These are phyloP conservation scores for Phaeotremella skinneri DNA, from an alignment of 768 basidiomycete species.

Conservation along the genomic window DNA sequence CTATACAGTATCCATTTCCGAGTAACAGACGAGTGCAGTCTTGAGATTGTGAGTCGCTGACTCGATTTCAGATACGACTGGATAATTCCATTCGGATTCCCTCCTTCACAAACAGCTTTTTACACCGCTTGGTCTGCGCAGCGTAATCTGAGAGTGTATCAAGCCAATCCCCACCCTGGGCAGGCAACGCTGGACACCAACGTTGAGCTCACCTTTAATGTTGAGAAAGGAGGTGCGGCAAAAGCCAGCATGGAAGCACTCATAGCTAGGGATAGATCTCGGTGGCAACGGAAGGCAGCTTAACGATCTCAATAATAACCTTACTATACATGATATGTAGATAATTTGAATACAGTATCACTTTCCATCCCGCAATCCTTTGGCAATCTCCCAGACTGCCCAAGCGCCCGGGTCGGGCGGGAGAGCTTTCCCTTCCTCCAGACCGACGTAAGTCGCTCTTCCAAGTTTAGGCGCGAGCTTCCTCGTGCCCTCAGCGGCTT, in stretches of 20 bases:
- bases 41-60: no score
- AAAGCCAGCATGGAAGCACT: neutral
- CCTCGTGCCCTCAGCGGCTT: conserved; percentile 68
- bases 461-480: conserved; percentile 76
- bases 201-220: neutral
- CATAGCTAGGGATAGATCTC: neutral
- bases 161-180: neutral
- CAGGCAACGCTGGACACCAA: neutral
- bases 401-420: conserved; percentile 87
- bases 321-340: no score
- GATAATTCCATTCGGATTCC: neutral
- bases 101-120: neutral
- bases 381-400: conserved; percentile 58
- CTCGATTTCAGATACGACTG: neutral
- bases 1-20: no score
- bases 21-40: no score
- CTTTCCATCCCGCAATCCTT: no score
- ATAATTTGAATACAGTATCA: no score
- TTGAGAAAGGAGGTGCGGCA: neutral
- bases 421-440: conserved; percentile 55
- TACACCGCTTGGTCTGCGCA: neutral
- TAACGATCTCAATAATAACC: no score
- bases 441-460: conserved; percentile 72
- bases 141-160: neutral
- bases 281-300: neutral